Percentiles rank a stretch among this genome's conserved stretches.
Conservation (phyloP, 2,329 filamentous ascomycete genomes). For the Trichophyton rubrum region DNA sequence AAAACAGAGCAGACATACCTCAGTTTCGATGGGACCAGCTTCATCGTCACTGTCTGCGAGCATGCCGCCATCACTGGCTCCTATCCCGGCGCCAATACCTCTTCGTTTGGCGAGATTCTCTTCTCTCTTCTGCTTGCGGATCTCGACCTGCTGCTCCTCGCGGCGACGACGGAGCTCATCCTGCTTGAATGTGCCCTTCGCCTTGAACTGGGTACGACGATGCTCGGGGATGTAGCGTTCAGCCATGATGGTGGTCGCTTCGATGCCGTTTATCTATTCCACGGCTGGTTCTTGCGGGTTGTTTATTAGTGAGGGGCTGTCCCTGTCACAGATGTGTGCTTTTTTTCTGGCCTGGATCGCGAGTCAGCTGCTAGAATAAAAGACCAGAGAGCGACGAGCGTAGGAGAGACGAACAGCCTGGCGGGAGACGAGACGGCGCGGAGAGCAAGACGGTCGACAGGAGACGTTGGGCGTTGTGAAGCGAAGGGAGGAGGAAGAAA, state of each 20-base stretch:
- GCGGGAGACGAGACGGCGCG: background rate
- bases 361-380: background rate
- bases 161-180: constrained; percentile 96
- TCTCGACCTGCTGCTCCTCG: constrained; percentile 98
- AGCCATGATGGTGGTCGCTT: constrained; percentile 55
- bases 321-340: background rate
- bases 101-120: constrained; percentile 97
- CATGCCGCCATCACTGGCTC: constrained; percentile 56
- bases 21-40: constrained; percentile 81
- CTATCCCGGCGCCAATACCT: constrained; percentile 63
- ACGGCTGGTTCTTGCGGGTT: constrained; percentile 5
- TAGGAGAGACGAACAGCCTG: background rate
- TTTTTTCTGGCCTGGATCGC: background rate
- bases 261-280: constrained; percentile 9
- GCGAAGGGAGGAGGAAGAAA: too few species aligned
- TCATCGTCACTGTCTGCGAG: constrained; percentile 97
- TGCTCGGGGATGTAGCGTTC: constrained; percentile 99
- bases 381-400: background rate
- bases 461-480: too few species aligned
- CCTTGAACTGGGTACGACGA: constrained; percentile 98
- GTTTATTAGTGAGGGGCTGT: background rate
- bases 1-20: constrained; percentile 52
- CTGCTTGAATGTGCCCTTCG: constrained; percentile 97
- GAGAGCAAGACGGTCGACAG: background rate
- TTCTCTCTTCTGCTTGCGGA: constrained; percentile 95